Evolutionary conservation across 352 stramenopile genomes (phyloP).

Genomic region (Thalassiosira delicatula): DNA sequence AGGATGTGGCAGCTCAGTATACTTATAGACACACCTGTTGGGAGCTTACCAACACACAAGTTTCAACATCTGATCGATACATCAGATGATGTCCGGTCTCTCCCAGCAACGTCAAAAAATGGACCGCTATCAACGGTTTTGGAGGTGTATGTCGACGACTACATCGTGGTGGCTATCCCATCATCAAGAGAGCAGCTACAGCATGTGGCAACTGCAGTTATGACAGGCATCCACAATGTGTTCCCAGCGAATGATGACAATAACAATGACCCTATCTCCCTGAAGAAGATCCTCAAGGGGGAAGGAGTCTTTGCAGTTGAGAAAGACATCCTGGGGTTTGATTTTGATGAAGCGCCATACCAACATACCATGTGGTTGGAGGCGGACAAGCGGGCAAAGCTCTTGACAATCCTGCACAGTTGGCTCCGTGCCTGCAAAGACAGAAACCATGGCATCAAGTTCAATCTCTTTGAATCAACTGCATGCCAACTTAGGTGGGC

Average conservation of each 20-base stretch:
- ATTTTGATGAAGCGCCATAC: constrained; percentile 13
- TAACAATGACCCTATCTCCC: not conserved
- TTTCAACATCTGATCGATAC: no score
- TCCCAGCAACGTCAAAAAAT: not conserved
- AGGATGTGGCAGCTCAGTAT: constrained; percentile 35
- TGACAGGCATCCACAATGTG: constrained; percentile 34
- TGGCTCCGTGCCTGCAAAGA: not conserved
- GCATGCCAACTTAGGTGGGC: constrained; percentile 14
- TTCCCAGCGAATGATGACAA: constrained; percentile 13
- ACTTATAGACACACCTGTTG: constrained; percentile 11
- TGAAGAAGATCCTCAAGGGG: constrained; percentile 7
- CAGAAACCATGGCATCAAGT: not conserved
- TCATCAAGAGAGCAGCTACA: constrained; percentile 4
- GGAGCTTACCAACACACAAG: constrained; percentile 16
- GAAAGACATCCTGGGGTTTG: constrained; percentile 9
- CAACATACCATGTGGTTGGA: constrained; percentile 21
- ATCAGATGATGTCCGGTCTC: no score
- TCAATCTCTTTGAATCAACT: constrained; percentile 13
- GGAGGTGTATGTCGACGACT: constrained; percentile 50
- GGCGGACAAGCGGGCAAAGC: not conserved
- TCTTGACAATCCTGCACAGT: not conserved
- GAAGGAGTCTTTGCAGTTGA: not conserved
- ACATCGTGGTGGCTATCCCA: constrained; percentile 15
- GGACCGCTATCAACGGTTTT: not conserved
- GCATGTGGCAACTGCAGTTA: constrained; percentile 22